Conservation (phyloP, 306 rosid genomes). For the Pterocarpus macrocarpus region DNA sequence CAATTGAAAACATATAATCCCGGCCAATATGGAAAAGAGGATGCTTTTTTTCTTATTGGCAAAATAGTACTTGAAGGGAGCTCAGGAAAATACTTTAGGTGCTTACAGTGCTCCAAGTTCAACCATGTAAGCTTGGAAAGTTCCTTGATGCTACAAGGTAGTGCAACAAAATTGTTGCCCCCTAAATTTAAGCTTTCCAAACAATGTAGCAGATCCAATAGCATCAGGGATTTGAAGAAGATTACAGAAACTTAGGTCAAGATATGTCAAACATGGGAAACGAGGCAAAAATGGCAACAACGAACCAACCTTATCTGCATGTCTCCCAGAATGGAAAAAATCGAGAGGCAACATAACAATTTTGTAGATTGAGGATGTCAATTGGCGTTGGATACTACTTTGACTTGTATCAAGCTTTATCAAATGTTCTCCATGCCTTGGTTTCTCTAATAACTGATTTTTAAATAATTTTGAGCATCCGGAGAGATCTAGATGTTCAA, state of each 20-base stretch:
- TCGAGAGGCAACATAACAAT: neutral
- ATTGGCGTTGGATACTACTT: neutral
- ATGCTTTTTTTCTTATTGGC: neutral
- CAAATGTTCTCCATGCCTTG: neutral
- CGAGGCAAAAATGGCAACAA: neutral
- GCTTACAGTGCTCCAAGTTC: neutral
- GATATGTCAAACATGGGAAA: neutral
- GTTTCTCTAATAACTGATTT: neutral
- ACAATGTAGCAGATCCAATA: neutral
- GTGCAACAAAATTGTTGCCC: neutral
- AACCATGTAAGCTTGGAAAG: neutral
- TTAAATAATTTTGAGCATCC: neutral
- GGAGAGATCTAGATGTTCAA: neutral
- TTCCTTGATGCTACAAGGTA: neutral
- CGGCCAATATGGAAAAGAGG: too few relatives aligned
- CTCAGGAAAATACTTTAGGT: neutral
- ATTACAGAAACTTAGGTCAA: conserved; percentile 12
- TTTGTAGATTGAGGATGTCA: neutral
- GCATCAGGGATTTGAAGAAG: neutral
- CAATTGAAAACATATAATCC: neutral
- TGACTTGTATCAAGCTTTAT: too few relatives aligned
- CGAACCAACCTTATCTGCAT: neutral
- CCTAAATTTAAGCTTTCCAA: neutral
- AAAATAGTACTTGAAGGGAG: neutral
- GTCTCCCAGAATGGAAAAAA: neutral